Evolutionary conservation across 2,329 filamentous ascomycete genomes (phyloP).

Genomic region (Pseudopithomyces maydicus): DNA sequence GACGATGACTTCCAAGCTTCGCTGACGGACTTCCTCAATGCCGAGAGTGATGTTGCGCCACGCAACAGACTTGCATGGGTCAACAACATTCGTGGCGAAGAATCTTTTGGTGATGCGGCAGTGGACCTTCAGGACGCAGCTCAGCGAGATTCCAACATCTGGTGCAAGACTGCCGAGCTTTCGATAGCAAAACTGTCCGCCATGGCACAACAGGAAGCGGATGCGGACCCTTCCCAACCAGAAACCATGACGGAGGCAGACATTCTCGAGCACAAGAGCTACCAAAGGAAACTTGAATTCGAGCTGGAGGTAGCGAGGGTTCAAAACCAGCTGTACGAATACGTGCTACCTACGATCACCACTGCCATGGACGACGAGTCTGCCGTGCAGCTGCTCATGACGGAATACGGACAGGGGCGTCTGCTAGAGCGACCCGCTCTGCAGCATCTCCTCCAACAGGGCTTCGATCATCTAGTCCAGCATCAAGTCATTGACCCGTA

Average conservation of each 20-base stretch:
- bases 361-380: conserved; percentile 80
- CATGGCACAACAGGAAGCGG: conserved; percentile 60
- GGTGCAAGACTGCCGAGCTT: conserved; percentile 92
- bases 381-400: conserved; percentile 75
- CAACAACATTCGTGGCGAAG: conserved; percentile 81
- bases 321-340: conserved; percentile 78
- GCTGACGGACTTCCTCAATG: conserved; percentile 73
- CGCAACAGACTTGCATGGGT: conserved; percentile 90
- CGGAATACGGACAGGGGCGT: conserved; percentile 62
- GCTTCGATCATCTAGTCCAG: conserved; percentile 70
- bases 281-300: conserved; percentile 54
- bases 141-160: conserved; percentile 76
- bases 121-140: conserved; percentile 73
- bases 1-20: conserved; percentile 55
- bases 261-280: conserved; percentile 35
- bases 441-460: conserved; percentile 72
- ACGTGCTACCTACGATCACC: conserved; percentile 69
- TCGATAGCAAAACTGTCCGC: conserved; percentile 81
- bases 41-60: conserved; percentile 64
- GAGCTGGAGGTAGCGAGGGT: conserved; percentile 73
- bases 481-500: conserved; percentile 68
- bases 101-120: conserved; percentile 71
- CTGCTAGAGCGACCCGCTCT: conserved; percentile 68
- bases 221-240: conserved; percentile 31
- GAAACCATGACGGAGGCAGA: conserved; percentile 40